Base-by-base conservation (phyloP, 805 yeast species). In the Metschnikowia shivogae region DNA sequence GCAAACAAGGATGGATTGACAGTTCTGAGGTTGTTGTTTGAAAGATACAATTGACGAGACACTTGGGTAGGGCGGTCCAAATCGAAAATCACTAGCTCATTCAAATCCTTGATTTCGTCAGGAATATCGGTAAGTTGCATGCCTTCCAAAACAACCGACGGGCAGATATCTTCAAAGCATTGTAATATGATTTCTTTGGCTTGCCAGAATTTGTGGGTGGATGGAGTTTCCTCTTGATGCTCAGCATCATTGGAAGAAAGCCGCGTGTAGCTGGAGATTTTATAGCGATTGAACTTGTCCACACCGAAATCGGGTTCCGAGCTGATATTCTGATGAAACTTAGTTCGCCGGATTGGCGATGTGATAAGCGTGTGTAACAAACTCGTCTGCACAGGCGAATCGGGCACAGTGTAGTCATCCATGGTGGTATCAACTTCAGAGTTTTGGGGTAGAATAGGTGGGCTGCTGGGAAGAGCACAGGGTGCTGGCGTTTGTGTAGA, bases 31-130 rank as follows among this genome's bases (percentile, higher is more conserved):
- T 67, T 65, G 57, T 81, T 81, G 39, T 75, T 70, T 2, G 78
- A 65, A 3, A 80, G 71, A 54, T 75, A 79, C 4, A 81, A 62
- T 47, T 81, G 80, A 49, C 70, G 72, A 30, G 62, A 52, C 3
- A 50, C 47, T 31, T 49, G 53, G 3, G 59, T 58, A 1, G 61
- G 60, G 12, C 44, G 40, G 13, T 58, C 61, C n/a, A 31, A 34
- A 34, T 49, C 49, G 45, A 73, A 70, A 6, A 75, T 58, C n/a
- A 80, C 81, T 53, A 80, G 59, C 44, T 80, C 71, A 53, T 77
- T 72, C 50, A 81, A 63, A 56, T 81, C 87, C 41, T 72, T 73
- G 26, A 81, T 68, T 50, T 80, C 83, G 42, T 77, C 80, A 1
- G 87, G 86, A 3, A 81, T 58, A 5, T 72, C 72, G 9, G 62